phyloP scores from a whole-genome alignment of 2,329 filamentous ascomycete genomes.

The Colletotrichum acutatum region DNA sequence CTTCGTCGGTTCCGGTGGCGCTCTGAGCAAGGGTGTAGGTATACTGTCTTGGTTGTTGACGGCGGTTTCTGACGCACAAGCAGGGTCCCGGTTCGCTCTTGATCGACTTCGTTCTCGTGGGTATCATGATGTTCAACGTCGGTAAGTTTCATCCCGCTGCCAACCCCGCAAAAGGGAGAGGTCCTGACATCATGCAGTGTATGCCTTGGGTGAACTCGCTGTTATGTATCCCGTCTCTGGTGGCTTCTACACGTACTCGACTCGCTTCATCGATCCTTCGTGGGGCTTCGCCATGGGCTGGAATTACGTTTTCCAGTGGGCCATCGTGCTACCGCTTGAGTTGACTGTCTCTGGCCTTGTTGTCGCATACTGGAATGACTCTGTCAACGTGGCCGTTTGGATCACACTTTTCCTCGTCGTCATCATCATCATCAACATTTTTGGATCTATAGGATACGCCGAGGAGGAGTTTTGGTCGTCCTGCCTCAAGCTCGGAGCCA shows the following conservation, averaged over 20 bases:
- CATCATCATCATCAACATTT: conserved; percentile 63
- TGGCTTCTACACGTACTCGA: conserved; percentile 71
- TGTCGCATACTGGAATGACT: conserved; percentile 60
- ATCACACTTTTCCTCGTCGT: conserved; percentile 62
- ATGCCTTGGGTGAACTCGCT: conserved; percentile 70
- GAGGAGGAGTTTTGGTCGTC: conserved; percentile 69
- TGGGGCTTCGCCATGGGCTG: conserved; percentile 68
- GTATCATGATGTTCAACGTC: conserved; percentile 71
- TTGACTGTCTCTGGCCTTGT: conserved; percentile 62
- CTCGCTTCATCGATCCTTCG: conserved; percentile 70
- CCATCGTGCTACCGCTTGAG: conserved; percentile 60
- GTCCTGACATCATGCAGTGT: conserved; percentile 46
- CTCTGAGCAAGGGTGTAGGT: conserved; percentile 56
- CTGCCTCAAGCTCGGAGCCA: conserved; percentile 65
- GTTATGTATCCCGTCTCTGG: conserved; percentile 72
- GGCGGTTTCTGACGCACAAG: not conserved
- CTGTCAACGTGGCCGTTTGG: conserved; percentile 60
- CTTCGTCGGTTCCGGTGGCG: conserved; percentile 69
- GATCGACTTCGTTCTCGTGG: conserved; percentile 65
- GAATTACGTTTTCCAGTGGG: conserved; percentile 63
- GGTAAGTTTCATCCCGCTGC: not conserved
- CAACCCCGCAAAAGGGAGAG: not conserved
- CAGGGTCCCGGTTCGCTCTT: conserved; percentile 54
- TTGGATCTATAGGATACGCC: conserved; percentile 63
- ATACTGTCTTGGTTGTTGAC: rapidly evolving